Evolutionary conservation across 768 basidiomycete genomes (phyloP).

Genomic region (Punctularia strigosozonata): DNA sequence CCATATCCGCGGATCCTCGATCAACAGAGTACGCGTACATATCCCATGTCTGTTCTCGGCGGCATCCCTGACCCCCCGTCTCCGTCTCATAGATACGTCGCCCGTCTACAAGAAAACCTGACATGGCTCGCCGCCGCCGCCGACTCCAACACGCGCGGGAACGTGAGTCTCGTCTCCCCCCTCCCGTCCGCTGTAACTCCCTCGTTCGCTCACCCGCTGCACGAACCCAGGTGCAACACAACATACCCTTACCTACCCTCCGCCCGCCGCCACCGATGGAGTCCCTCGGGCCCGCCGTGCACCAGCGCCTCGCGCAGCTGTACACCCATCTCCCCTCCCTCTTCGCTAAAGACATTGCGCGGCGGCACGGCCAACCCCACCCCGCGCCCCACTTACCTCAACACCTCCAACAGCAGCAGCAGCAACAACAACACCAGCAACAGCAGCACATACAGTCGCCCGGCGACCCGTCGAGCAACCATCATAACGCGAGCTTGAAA

Average conservation of each 20-base stretch:
- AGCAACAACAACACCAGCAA: conserved; percentile 10
- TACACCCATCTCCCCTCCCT: conserved; percentile 48
- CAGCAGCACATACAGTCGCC: too few species aligned
- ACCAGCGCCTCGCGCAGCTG: conserved; percentile 52
- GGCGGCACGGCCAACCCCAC: conserved; percentile 9
- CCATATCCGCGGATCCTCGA: too few species aligned
- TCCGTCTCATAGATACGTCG: conserved; percentile 37
- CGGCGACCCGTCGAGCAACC: too few species aligned
- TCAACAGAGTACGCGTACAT: too few species aligned
- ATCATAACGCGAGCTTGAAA: too few species aligned
- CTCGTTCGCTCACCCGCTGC: too few species aligned
- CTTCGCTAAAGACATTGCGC: conserved; percentile 52
- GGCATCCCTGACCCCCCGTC: too few species aligned
- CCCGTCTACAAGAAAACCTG: conserved; percentile 58
- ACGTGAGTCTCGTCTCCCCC: conserved; percentile 23
- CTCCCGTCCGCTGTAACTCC: conserved; percentile 1
- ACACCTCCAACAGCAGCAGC: conserved; percentile 16
- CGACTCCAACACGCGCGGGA: conserved; percentile 39
- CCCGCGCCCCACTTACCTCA: conserved; percentile 6
- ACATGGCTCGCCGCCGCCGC: conserved; percentile 60
- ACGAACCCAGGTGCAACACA: too few species aligned
- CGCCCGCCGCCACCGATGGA: conserved; percentile 41
- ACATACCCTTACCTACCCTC: conserved; percentile 41
- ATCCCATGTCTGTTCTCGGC: too few species aligned
- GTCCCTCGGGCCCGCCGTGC: conserved; percentile 37